Evolutionary conservation across 2,329 filamentous ascomycete species (phyloP).

Genomic region (Pseudofabraea citricarpa): DNA sequence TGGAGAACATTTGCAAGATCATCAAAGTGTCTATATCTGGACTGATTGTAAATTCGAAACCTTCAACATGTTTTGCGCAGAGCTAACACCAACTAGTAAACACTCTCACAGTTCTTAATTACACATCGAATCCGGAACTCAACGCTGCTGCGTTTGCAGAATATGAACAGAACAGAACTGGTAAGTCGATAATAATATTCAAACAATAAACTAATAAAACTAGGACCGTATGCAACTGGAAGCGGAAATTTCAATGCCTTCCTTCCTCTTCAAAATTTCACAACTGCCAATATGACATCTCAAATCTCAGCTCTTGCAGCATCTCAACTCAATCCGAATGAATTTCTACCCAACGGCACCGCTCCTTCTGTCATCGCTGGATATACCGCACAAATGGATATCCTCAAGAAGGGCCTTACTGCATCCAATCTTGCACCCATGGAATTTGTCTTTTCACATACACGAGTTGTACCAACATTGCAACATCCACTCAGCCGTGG

Average conservation of each 20-base stretch:
- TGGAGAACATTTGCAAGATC: conserved; percentile 30
- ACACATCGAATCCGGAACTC: background rate
- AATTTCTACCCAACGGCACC: background rate
- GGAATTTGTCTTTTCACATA: background rate
- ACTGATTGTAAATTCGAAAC: too few species aligned
- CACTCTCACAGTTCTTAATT: too few species aligned
- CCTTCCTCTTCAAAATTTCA: background rate
- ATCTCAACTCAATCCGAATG: too few species aligned
- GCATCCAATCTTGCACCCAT: background rate
- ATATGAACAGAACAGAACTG: background rate
- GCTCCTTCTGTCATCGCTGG: background rate
- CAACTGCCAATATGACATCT: background rate
- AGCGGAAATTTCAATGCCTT: background rate
- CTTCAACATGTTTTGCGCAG: too few species aligned
- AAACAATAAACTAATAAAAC: too few species aligned
- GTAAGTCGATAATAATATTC: too few species aligned
- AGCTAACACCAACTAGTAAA: too few species aligned
- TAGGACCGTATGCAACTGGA: background rate
- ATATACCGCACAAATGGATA: background rate
- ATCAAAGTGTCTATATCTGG: conserved; percentile 4
- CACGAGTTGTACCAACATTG: background rate
- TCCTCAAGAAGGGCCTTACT: background rate
- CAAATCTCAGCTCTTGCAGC: background rate
- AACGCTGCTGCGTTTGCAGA: background rate
- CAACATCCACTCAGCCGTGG: conserved; percentile 3